These are phyloP conservation scores for Lindgomyces ingoldianus DNA, from an alignment of 495 filamentous ascomycete genomes.

Conservation along the genomic window DNA sequence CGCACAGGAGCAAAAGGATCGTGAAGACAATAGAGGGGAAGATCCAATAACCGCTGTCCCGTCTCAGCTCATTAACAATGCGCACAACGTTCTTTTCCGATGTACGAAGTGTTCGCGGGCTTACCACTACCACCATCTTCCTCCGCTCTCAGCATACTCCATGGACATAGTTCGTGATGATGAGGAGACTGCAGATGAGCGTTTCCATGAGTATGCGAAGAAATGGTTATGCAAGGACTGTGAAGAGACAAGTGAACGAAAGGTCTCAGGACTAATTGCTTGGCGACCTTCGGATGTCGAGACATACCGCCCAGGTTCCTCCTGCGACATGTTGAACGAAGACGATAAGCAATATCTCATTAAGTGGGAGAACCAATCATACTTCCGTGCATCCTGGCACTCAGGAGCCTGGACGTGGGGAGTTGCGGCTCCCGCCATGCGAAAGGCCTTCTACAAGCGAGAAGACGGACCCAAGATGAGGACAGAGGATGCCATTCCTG, in stretches of 20 bases:
- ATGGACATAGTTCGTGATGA: constrained; percentile 48
- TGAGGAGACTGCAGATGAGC: constrained; percentile 47
- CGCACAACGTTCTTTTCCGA: constrained; percentile 72
- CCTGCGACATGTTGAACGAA: constrained; percentile 61
- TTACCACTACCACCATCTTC: constrained; percentile 82
- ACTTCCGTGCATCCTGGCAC: constrained; percentile 79
- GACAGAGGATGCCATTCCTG: constrained; percentile 75
- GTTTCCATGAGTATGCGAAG: constrained; percentile 62
- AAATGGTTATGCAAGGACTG: constrained; percentile 81
- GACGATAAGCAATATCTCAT: constrained; percentile 85
- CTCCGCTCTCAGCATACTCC: constrained; percentile 46
- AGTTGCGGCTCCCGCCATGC: constrained; percentile 61
- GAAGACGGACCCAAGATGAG: constrained; percentile 70
- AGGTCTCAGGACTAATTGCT: constrained; percentile 73
- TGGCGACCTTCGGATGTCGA: constrained; percentile 72
- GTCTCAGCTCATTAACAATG: constrained; percentile 67
- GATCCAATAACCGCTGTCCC: constrained; percentile 72
- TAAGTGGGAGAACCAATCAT: constrained; percentile 80
- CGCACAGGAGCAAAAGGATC: constrained; percentile 77
- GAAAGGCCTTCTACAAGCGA: constrained; percentile 71
- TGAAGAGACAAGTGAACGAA: constrained; percentile 51
- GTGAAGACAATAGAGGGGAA: constrained; percentile 71
- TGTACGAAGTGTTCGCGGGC: constrained; percentile 75
- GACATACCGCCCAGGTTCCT: constrained; percentile 49
- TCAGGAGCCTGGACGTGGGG: constrained; percentile 88